A percentile compares a stretch with the other conserved stretches of the same genome.
phyloP scores from a whole-genome alignment of 2,329 filamentous ascomycete genomes.

The Neopestalotiopsis sp. region DNA sequence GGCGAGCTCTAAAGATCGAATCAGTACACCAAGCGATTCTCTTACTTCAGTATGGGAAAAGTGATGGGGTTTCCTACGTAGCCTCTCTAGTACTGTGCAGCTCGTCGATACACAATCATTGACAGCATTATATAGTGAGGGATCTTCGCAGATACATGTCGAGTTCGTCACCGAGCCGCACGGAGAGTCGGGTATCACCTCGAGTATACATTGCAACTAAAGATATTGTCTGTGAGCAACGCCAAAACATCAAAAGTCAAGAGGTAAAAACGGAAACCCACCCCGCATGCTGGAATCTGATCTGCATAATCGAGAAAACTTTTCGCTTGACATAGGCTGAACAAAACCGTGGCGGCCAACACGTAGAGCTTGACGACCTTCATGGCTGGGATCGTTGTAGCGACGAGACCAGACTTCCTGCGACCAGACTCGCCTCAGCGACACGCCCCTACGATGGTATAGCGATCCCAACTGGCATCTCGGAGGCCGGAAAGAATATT shows the following conservation, averaged over 20 bases:
- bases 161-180: slow-evolving; percentile 22
- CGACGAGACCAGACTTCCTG: slow-evolving; percentile 1
- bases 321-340: slow-evolving; percentile 7
- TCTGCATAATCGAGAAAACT: slow-evolving; percentile 14
- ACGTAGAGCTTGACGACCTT: not conserved
- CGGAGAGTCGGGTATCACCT: slow-evolving; percentile 18
- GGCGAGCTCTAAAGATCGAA: slow-evolving; percentile 14
- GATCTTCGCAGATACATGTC: slow-evolving; percentile 29
- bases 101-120: slow-evolving; percentile 39
- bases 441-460: not conserved
- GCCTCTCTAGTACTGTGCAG: slow-evolving; percentile 20
- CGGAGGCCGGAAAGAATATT: not conserved
- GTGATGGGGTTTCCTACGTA: not conserved
- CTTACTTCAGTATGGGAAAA: not conserved
- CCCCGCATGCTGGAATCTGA: slow-evolving; percentile 13
- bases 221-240: not conserved
- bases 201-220: slow-evolving; percentile 20
- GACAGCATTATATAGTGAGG: slow-evolving; percentile 18
- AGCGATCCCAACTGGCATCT: not conserved
- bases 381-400: not conserved
- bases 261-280: not conserved
- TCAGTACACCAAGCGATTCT: not conserved
- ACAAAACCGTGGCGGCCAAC: not conserved
- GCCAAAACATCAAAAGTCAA: not conserved
- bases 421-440: not conserved